Evolutionary conservation across 495 filamentous ascomycete species (phyloP), one percentile per base, ranked within the genome.

Genomic region (Neurospora sp.): DNA sequence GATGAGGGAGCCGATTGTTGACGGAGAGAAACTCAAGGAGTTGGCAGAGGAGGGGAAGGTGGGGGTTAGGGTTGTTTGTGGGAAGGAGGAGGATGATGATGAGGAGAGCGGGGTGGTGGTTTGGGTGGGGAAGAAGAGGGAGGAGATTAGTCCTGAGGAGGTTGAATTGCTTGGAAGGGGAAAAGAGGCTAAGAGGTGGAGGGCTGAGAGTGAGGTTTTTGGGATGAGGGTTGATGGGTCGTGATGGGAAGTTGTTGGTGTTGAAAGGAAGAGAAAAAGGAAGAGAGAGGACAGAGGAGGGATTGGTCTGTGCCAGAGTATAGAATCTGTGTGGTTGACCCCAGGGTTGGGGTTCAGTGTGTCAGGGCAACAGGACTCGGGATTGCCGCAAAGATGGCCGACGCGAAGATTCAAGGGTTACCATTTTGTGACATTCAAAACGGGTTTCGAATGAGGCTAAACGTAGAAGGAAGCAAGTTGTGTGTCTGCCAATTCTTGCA

Each of bases 111-210:
- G 34, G 11, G 70, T 43, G 19, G 70, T 28, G 37, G 39, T 40
- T 40, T 43, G 38, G 70, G 28, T 59, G 6, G 70, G 70, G n/a
- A 39, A 71, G 19, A 48, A 24, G 70, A 71, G 70, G 70, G 43
- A 45, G 39, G 43, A 43, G 0, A n/a, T 59, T 0, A 45, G 43
- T 71, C 2, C 17, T 28, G 70, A 71, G 24, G 70, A 71, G 39
- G 1, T 71, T 19, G 39, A 59, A 0, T 5, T 71, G 24, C 17
- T 39, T 71, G 78, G 78, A 17, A 72, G 69, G 10, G 76, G 54
- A 2, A 2, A 66, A 2, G 54, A 66, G 6, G 54, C 54, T 0
- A 11, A 36, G 24, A 66, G 28, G 15, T 66, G 54, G 54, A 66
- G 15, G 28, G 13, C 34, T 66, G 54, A 66, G 15, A 34, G 54